Base-by-base conservation (phyloP, 306 rosid species). In the Cucurbita ficifolia region DNA sequence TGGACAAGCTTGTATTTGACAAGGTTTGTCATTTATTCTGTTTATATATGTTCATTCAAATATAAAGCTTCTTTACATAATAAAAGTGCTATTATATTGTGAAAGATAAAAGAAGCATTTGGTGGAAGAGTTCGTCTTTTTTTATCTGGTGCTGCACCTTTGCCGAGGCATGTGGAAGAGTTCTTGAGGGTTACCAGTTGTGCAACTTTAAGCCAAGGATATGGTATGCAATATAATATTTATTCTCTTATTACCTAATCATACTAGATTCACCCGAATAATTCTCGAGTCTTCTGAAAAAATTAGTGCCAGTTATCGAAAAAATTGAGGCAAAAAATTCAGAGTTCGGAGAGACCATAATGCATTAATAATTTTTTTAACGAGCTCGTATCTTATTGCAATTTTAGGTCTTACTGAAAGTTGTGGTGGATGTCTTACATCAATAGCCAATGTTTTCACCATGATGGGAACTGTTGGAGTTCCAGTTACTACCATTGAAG, bases 111-210 rank as follows among this genome's bases (percentile, higher is more conserved):
- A 80, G 91, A 79, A 86, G 96, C 81, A 10, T 76, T 92, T 14
- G 97, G 97, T 54, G 97, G 96, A 60, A 83, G 89, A 52, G 84
- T 89, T 70, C 92, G 94, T 9, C 85, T 92, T 50, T 22, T 89
- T 76, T 75, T 87, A 78, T 87, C 96, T 12, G 97, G 97, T 13
- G 97, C 96, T 73, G 97, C 97, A 36, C 97, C 97, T 76, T 80
- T 92, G 84, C 89, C 94, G 22, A 63, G 79, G 75, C 92, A 89
- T 35, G 97, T 92, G 82, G 97, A 92, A 84, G 96, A 92, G 82
- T 92, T 84, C 79, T 49, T 92, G 67, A 83, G 90, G 83, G 91
- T 92, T 78, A 84, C 94, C 29, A 81, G 86, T 84, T 87, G 97
- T 76, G 82, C 89, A 60, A 82, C 90, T 77, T 77, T 89, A 76